Conservation (phyloP, 345 rosid genomes). For the Eucalyptus regnans region DNA sequence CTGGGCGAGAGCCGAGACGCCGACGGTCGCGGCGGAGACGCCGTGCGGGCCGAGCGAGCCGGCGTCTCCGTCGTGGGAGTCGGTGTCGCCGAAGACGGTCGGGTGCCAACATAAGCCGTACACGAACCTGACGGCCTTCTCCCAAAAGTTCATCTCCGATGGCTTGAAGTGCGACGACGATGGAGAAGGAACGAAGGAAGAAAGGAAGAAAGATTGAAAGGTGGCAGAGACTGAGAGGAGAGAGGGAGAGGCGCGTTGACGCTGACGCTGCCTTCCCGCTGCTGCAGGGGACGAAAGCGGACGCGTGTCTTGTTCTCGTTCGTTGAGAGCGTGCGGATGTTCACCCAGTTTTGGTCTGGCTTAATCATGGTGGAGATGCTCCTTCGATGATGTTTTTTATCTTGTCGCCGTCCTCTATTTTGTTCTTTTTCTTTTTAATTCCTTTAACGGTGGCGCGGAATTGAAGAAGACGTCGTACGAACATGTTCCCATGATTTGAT, state of each 20-base stretch:
- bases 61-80: constrained; percentile 2
- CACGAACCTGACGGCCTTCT: constrained; percentile 41
- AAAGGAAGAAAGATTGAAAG: not conserved
- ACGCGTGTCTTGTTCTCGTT: not conserved
- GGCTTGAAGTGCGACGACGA: too few species aligned
- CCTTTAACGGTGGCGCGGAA: not conserved
- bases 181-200: not conserved
- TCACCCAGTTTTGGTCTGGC: not conserved
- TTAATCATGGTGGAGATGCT: not conserved
- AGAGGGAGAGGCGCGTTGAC: not conserved
- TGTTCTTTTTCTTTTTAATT: not conserved
- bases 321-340: not conserved
- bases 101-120: constrained; percentile 32
- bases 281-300: not conserved
- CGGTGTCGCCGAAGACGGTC: constrained; percentile 14
- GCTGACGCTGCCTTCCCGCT: not conserved
- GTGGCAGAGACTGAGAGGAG: not conserved
- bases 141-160: constrained; percentile 11
- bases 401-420: not conserved
- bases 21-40: constrained; percentile 40
- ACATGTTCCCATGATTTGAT: not conserved
- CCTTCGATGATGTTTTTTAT: not conserved
- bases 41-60: constrained; percentile 30
- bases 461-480: not conserved
- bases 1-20: constrained; percentile 69